phyloP scores from a whole-genome alignment of 139 green algal genomes.

The Yamagishiella unicocca region DNA sequence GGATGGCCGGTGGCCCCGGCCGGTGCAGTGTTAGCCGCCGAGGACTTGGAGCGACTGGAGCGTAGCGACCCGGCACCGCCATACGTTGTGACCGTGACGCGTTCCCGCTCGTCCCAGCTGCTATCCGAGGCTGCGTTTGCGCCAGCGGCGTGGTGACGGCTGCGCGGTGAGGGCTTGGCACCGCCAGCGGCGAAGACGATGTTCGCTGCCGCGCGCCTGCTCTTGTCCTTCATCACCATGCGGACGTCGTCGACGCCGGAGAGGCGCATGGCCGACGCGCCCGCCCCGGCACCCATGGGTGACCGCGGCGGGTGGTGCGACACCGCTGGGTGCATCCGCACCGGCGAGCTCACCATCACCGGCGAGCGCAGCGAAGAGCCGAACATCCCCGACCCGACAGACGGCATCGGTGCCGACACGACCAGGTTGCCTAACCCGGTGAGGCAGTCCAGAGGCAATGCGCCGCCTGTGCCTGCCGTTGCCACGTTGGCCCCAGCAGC shows the following conservation, averaged over 20 bases:
- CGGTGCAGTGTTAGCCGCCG: neutral
- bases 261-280: conserved; percentile 4
- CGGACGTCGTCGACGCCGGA: conserved; percentile 54
- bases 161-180: conserved; percentile 38
- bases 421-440: neutral
- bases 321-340: neutral
- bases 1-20: neutral
- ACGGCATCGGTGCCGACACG: neutral
- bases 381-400: neutral
- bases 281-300: neutral
- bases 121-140: neutral
- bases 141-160: neutral
- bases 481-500: neutral
- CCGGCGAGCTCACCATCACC: conserved; percentile 27
- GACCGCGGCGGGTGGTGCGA: conserved; percentile 13
- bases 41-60: neutral
- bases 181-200: conserved; percentile 27
- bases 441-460: neutral
- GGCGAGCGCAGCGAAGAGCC: conserved; percentile 27
- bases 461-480: neutral
- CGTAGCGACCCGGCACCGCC: neutral
- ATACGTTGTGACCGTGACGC: neutral
- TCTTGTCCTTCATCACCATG: conserved; percentile 50
- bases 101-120: conserved; percentile 43
- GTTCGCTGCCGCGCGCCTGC: neutral